A percentile compares a stretch with the other conserved stretches of the same genome.
These are phyloP conservation scores for Arabis alpina DNA, from an alignment of 345 rosid genomes.

Conservation along the genomic window DNA sequence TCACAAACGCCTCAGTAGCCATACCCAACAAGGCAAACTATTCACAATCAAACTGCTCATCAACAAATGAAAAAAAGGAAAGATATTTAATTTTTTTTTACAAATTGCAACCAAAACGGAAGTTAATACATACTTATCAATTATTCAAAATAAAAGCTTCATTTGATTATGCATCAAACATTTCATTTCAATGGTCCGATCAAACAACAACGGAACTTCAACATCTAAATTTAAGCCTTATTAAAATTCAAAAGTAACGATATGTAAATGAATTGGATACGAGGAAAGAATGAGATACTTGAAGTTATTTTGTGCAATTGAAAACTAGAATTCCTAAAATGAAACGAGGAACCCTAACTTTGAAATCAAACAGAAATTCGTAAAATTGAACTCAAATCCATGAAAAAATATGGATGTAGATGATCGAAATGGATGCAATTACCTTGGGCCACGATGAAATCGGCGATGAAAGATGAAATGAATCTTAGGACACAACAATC, in stretches of 20 bases:
- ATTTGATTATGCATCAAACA: background rate
- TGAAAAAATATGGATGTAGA: constrained; percentile 1
- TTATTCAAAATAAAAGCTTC: constrained; percentile 9
- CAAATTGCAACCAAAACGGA: constrained; percentile 14
- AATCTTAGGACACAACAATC: constrained; percentile 31
- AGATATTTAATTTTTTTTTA: constrained; percentile 15
- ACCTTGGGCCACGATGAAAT: constrained; percentile 42
- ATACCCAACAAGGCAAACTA: constrained; percentile 47
- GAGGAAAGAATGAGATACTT: constrained; percentile 5
- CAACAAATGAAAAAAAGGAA: constrained; percentile 35
- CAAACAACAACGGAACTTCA: constrained; percentile 24
- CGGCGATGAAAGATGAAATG: constrained; percentile 26
- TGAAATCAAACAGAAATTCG: constrained; percentile 31
- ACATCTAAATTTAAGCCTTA: constrained; percentile 18
- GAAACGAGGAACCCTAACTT: constrained; percentile 39
- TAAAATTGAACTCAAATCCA: constrained; percentile 32
- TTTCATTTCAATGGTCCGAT: constrained; percentile 33
- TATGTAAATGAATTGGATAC: constrained; percentile 26
- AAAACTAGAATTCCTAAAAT: constrained; percentile 33
- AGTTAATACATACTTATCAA: background rate
- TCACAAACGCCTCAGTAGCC: constrained; percentile 76
- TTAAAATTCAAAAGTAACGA: background rate
- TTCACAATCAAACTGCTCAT: constrained; percentile 23
- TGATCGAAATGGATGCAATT: constrained; percentile 19
- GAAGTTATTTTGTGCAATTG: constrained; percentile 17